Base-by-base conservation (phyloP, 2,329 filamentous ascomycete genomes). In the Apiospora kogelbergensis region DNA sequence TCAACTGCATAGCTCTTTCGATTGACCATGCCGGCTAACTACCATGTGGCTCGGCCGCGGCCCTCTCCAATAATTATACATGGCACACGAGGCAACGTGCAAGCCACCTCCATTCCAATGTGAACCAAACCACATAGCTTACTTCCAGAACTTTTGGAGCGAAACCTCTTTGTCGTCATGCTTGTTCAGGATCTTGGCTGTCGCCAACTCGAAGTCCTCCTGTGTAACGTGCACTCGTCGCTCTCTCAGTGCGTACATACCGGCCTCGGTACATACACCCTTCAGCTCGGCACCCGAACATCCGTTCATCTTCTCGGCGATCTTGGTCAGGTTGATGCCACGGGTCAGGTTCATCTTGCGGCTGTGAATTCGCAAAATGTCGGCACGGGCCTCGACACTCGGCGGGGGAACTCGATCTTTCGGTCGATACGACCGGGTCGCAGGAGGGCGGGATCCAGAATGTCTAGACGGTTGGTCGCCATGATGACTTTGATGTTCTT, bases 401-500 rank as follows among this genome's bases (percentile, higher is more conserved):
- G 96, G 96, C 68, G 96, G 96, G 13, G 96, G 83, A 99, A 99
- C 82, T 99, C 96, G 79, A 98, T 98, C 87, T 98, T 98, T 77
- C 96, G 89, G 86, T 99, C 96, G 81, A 99, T 98, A 77, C 96
- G 93, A 67, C 96, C 96, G n/a, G 96, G 96, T 76, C 96, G 91
- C 74, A 99, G 87, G 60, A 99, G 88, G 1, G 96, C 96, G 2
- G 96, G 96, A 80, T 99, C 96, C 63, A 99, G 89, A 73, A 99
- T 98, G 77, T 99, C 96, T 72, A 99, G 89, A 80, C 96, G 93
- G 83, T 99, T 99, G 65, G 96, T 99, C 68, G 96, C 96, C 95
- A 99, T 99, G 84, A 99, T 97, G 81, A 99, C 94, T 83, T 99
- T 99, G 90, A 99, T 99, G 84, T 98, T 98, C 86, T 99, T 99